These are phyloP conservation scores for Pestalotiopsis fici DNA, from an alignment of 2,329 filamentous ascomycete species.

Conservation along the genomic window DNA sequence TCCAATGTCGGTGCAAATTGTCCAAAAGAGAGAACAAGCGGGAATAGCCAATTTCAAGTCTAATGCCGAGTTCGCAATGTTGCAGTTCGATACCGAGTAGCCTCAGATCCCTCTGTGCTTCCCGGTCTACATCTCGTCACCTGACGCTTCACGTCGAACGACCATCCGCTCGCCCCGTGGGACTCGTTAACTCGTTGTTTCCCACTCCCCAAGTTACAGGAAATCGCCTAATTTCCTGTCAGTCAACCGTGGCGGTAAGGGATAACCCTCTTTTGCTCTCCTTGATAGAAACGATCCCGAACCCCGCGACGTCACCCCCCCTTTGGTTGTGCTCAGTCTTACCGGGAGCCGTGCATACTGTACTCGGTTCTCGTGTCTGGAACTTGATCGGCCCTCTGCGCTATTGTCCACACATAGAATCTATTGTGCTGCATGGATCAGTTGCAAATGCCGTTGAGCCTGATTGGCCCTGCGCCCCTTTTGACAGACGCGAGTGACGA, in stretches of 20 bases:
- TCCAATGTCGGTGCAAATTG: background rate
- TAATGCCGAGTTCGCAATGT: slow-evolving; percentile 12
- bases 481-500: background rate
- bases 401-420: background rate
- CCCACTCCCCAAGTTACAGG: slow-evolving; percentile 46
- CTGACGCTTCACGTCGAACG: slow-evolving; percentile 41
- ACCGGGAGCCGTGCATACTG: slow-evolving; percentile 10
- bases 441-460: background rate
- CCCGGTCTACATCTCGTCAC: slow-evolving; percentile 35
- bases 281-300: background rate
- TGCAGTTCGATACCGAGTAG: slow-evolving; percentile 45
- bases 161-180: slow-evolving; percentile 44
- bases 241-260: slow-evolving; percentile 57
- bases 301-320: background rate
- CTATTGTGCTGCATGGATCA: background rate
- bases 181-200: slow-evolving; percentile 68
- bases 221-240: slow-evolving; percentile 48
- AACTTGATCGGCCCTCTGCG: slow-evolving; percentile 4
- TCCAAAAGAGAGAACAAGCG: background rate
- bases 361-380: background rate
- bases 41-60: background rate
- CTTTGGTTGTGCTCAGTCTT: slow-evolving; percentile 20
- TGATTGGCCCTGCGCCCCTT: background rate
- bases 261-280: slow-evolving; percentile 21
- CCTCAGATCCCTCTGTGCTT: slow-evolving; percentile 26